A percentile compares a stretch with the other conserved stretches of the same genome.
These are phyloP conservation scores for Solanum pinnatisectum DNA, from an alignment of 257 asterid genomes.

Conservation along the genomic window DNA sequence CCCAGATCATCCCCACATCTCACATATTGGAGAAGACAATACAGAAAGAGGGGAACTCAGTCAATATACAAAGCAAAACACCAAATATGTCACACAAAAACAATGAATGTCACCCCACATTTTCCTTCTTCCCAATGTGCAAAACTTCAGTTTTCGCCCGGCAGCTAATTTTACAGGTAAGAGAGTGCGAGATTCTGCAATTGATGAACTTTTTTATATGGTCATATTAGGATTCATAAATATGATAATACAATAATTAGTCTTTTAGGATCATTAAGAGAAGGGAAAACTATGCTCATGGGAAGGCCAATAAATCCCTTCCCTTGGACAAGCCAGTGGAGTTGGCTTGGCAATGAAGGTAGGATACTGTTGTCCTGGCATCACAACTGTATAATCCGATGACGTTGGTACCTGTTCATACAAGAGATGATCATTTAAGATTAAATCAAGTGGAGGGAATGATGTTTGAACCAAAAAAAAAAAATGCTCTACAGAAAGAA, in stretches of 20 bases:
- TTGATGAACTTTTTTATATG: background rate
- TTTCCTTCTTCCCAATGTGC: background rate
- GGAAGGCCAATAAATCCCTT: constrained; percentile 52
- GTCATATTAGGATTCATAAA: background rate
- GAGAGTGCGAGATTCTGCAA: background rate
- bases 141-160: background rate
- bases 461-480: background rate
- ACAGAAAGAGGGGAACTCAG: background rate
- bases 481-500: background rate
- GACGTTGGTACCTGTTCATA: constrained; percentile 39
- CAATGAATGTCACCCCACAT: background rate
- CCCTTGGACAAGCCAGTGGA: constrained; percentile 69
- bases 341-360: constrained; percentile 82
- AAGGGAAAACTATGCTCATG: constrained; percentile 26
- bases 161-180: background rate
- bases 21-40: background rate
- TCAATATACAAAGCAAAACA: background rate
- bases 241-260: background rate
- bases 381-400: constrained; percentile 55
- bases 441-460: background rate
- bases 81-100: background rate
- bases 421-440: background rate
- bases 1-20: background rate
- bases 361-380: constrained; percentile 85
- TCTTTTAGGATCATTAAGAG: constrained; percentile 1